Evolutionary conservation across 148 eudicot genomes (phyloP), one percentile per base, ranked within the genome.

Genomic region (Mesembryanthemum crystallinum): DNA sequence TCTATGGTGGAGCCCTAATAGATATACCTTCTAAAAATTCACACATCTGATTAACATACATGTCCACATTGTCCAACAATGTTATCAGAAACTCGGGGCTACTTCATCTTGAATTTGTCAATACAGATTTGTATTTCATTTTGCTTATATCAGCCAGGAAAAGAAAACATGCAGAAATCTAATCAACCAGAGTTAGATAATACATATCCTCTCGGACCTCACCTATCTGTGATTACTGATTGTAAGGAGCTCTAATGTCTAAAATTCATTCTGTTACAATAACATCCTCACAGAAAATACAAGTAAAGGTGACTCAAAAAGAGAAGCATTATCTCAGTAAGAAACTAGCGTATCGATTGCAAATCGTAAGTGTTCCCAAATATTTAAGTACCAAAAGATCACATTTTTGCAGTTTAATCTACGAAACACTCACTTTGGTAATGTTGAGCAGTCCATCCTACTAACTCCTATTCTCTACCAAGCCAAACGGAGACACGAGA

Each of bases 401-500:
- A 35, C 39, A 23, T 32, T 18, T 37, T 18, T 65, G 28, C 23
- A 9, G 17, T 4, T n/a, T 65, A 15, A 7, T 21, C 51, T 33
- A 21, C 23, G 21, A 21, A 43, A 24, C 11, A 13, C 30, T 24
- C 52, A 42, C 39, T 42, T 14, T 43, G 71, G 29, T 67, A 2
- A 24, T 28, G 20, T 20, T 67, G 51, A 42, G 52, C 18, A 67
- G 29, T 35, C 32, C 20, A 21, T 8, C 29, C 18, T 42, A 51
- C 27, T n/a, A 47, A 25, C 32, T 47, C 54, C 11, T 39, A 43
- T 5, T 5, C 57, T 42, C 29, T 24, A 13, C 21, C 27, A 25
- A 17, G 17, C 42, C 17, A 21, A 70, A 21, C 39, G 73, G 73
- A 70, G 73, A 70, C 73, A 70, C 61, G 42, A 70, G 73, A 52